Conservation (phyloP, 2,329 filamentous ascomycete species). For the Laburnicola sp. region DNA sequence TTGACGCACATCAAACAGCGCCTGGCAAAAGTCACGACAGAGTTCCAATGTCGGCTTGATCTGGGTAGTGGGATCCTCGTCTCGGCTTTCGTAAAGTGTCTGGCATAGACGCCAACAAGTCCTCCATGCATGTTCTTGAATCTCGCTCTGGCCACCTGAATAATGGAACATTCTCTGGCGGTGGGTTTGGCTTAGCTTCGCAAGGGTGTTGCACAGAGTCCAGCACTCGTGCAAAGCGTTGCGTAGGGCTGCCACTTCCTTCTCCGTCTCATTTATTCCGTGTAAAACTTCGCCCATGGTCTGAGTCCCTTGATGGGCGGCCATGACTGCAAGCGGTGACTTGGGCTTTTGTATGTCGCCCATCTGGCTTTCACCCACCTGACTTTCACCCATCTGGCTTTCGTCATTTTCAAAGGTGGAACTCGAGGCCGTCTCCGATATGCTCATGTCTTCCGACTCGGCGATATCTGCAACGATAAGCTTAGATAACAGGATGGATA, state of each 20-base stretch:
- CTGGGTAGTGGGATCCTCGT: conserved; percentile 69
- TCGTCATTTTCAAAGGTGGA: conserved; percentile 41
- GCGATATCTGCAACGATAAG: conserved; percentile 49
- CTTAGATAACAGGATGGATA: not conserved
- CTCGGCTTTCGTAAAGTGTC: conserved; percentile 78
- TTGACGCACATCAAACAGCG: conserved; percentile 82
- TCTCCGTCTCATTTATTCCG: conserved; percentile 60
- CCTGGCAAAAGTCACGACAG: conserved; percentile 89
- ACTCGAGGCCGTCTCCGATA: conserved; percentile 33
- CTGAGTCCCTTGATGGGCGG: conserved; percentile 33
- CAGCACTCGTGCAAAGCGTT: conserved; percentile 85
- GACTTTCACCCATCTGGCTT: conserved; percentile 13
- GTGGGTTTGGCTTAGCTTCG: conserved; percentile 81
- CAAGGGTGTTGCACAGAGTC: conserved; percentile 90
- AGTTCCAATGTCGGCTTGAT: conserved; percentile 78
- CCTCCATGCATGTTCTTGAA: conserved; percentile 88
- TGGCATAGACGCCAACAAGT: conserved; percentile 93
- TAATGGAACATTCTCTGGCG: conserved; percentile 77
- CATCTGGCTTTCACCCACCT: conserved; percentile 14
- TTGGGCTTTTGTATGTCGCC: conserved; percentile 39
- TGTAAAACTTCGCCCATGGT: conserved; percentile 58
- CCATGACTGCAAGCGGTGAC: conserved; percentile 9
- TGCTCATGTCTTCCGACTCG: conserved; percentile 47
- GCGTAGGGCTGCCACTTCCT: conserved; percentile 69
- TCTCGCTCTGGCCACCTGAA: conserved; percentile 68